These are phyloP conservation scores for Phylloporus sp. DNA, from an alignment of 768 basidiomycete species.

Conservation along the genomic window DNA sequence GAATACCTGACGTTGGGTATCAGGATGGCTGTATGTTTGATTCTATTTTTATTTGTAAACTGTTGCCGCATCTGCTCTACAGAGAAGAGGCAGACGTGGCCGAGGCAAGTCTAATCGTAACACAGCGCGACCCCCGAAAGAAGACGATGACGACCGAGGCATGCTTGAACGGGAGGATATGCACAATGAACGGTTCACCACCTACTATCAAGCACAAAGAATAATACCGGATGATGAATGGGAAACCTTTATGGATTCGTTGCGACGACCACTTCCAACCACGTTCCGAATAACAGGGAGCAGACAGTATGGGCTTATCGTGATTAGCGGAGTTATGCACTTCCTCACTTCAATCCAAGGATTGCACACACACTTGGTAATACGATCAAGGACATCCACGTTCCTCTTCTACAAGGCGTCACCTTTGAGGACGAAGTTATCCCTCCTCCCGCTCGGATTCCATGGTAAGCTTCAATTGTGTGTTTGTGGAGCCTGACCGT, in stretches of 20 bases:
- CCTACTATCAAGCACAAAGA: slow-evolving; percentile 72
- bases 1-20: background rate
- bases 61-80: background rate
- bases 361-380: slow-evolving; percentile 72
- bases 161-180: slow-evolving; percentile 59
- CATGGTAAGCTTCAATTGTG: slow-evolving; percentile 55
- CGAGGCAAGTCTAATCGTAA: slow-evolving; percentile 14
- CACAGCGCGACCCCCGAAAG: background rate
- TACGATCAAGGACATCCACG: slow-evolving; percentile 71
- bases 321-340: background rate
- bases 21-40: slow-evolving; percentile 18
- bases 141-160: slow-evolving; percentile 44
- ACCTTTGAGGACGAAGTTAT: slow-evolving; percentile 73
- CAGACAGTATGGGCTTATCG: slow-evolving; percentile 57
- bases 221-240: slow-evolving; percentile 80
- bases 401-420: slow-evolving; percentile 69
- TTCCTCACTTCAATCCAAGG: slow-evolving; percentile 35
- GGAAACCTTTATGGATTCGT: slow-evolving; percentile 59
- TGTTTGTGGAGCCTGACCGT: background rate
- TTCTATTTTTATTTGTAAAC: background rate
- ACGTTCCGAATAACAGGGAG: slow-evolving; percentile 92
- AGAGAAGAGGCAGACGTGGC: slow-evolving; percentile 20
- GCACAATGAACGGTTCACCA: slow-evolving; percentile 63
- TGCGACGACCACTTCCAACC: slow-evolving; percentile 78
- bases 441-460: slow-evolving; percentile 76